These are phyloP conservation scores for Fusarium sp. DNA, from an alignment of 2,329 filamentous ascomycete genomes.

Conservation along the genomic window DNA sequence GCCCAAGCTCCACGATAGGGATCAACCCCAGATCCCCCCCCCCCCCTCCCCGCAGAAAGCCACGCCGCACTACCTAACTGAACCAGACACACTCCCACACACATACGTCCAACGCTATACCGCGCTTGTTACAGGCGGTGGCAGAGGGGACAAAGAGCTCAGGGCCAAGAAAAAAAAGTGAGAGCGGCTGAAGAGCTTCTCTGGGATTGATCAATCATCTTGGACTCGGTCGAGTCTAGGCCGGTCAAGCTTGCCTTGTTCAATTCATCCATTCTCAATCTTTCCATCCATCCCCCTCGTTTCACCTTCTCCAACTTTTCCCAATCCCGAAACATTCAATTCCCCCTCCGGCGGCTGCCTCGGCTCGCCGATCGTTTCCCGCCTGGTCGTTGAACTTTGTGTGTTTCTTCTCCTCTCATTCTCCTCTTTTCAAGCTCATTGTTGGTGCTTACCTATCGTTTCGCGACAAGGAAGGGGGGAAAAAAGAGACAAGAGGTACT, in stretches of 20 bases:
- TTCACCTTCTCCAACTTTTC: background rate
- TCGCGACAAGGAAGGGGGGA: background rate
- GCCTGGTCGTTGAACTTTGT: background rate
- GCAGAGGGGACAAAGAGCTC: background rate
- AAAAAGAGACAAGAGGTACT: constrained; percentile 1
- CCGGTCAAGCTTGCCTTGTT: background rate
- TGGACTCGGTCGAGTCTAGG: background rate
- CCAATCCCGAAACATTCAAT: constrained; percentile 3
- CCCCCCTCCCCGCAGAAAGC: constrained; percentile 12
- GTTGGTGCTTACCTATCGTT: constrained; percentile 11
- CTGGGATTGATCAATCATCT: background rate
- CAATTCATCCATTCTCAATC: background rate
- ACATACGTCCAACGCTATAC: background rate
- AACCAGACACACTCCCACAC: background rate
- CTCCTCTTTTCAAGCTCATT: constrained; percentile 6
- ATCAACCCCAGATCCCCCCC: background rate
- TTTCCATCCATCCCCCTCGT: background rate
- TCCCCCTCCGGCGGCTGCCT: constrained; percentile 20
- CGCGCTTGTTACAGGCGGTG: background rate
- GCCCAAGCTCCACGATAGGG: constrained; percentile 29
- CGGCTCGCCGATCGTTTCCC: constrained; percentile 29
- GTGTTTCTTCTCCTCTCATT: background rate
- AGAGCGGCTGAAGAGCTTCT: background rate
- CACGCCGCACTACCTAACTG: background rate
- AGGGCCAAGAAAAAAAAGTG: background rate